A percentile compares a stretch with the other conserved stretches of the same genome.
These are phyloP conservation scores for Glarea lozoyensis DNA, from an alignment of 495 filamentous ascomycete genomes.

Conservation along the genomic window DNA sequence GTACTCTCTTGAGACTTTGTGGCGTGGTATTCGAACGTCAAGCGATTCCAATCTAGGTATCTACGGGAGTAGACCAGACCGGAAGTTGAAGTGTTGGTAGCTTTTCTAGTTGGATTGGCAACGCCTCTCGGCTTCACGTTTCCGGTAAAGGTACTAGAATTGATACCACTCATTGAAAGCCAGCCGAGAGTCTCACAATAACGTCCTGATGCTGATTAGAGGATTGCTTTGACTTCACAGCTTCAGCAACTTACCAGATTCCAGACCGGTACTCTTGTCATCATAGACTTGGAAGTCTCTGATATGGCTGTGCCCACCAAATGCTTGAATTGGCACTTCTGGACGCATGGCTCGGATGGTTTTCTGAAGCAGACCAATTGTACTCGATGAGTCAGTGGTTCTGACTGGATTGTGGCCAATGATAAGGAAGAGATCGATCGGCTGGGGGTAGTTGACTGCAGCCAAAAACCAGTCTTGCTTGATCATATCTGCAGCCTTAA, in stretches of 20 bases:
- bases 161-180: constrained; percentile 65
- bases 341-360: constrained; percentile 57
- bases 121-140: constrained; percentile 5
- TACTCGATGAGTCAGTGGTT: constrained; percentile 38
- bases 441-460: constrained; percentile 70
- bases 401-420: constrained; percentile 71
- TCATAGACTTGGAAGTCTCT: constrained; percentile 68
- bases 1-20: constrained; percentile 42
- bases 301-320: constrained; percentile 76
- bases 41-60: constrained; percentile 83
- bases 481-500: constrained; percentile 64
- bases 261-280: constrained; percentile 57
- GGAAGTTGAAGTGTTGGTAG: constrained; percentile 23
- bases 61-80: constrained; percentile 49
- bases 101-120: constrained; percentile 26
- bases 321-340: constrained; percentile 70
- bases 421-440: constrained; percentile 82
- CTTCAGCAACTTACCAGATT: constrained; percentile 44
- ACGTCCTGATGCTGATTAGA: constrained; percentile 31
- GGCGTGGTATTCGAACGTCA: constrained; percentile 67
- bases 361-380: constrained; percentile 49
- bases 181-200: constrained; percentile 88
- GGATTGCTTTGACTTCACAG: background rate
- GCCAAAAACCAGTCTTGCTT: constrained; percentile 81
- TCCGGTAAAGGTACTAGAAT: constrained; percentile 15